These are phyloP conservation scores for Quercus lobata DNA, from an alignment of 331 rosid species.

Conservation along the genomic window DNA sequence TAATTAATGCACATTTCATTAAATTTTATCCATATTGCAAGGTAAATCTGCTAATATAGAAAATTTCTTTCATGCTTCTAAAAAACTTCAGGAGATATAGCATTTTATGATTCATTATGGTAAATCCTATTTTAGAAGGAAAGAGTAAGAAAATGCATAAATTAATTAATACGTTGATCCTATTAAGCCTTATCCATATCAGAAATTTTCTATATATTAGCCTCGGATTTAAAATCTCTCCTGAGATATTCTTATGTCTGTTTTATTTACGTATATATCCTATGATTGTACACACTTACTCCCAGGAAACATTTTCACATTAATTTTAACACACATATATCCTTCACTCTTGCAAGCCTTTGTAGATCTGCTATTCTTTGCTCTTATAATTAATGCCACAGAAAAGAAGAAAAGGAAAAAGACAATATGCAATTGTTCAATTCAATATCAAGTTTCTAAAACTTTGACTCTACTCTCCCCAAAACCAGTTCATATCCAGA, in stretches of 20 bases:
- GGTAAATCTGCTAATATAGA: neutral
- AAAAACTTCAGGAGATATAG: neutral
- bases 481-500: neutral
- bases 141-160: neutral
- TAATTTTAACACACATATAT: too few relatives aligned
- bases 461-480: neutral
- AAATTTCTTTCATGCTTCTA: neutral
- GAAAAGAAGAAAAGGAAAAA: neutral
- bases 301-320: too few relatives aligned
- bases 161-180: neutral
- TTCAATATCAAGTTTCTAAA: neutral
- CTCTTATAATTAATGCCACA: too few relatives aligned
- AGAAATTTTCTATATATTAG: neutral
- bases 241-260: too few relatives aligned
- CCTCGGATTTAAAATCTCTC: neutral
- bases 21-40: neutral
- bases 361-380: too few relatives aligned
- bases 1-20: too few relatives aligned
- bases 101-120: neutral
- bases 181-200: neutral
- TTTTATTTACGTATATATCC: too few relatives aligned
- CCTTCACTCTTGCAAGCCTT: too few relatives aligned
- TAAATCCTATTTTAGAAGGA: neutral
- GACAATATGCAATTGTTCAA: neutral
- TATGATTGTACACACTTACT: too few relatives aligned